A percentile compares a stretch with the other conserved stretches of the same genome.
Evolutionary conservation across 75 land plant genomes (phyloP).

Genomic region (Selaginella tamariscina): DNA sequence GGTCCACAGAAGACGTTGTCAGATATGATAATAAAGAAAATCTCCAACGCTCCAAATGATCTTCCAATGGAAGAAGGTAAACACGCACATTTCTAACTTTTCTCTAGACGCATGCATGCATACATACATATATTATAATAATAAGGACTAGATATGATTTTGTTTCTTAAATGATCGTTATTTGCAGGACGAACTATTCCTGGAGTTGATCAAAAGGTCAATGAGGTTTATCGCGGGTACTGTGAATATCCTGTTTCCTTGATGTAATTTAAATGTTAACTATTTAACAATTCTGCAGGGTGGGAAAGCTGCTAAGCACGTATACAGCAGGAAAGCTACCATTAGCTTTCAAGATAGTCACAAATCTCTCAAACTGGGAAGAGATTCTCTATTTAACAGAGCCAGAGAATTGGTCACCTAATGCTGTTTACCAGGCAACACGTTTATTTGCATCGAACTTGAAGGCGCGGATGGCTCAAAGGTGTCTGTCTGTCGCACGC

Average conservation of each 20-base stretch:
- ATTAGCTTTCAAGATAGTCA: constrained; percentile 77
- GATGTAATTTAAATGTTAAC: too few species aligned
- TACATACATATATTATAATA: neutral
- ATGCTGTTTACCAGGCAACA: constrained; percentile 87
- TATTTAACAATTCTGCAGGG: constrained; percentile 27
- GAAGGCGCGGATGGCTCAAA: constrained; percentile 58
- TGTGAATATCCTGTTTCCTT: neutral
- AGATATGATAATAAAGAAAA: constrained; percentile 59
- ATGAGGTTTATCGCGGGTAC: constrained; percentile 78
- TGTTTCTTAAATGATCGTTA: too few species aligned
- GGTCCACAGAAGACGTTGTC: constrained; percentile 68
- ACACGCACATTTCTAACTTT: too few species aligned
- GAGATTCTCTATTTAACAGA: constrained; percentile 76
- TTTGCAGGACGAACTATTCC: constrained; percentile 37
- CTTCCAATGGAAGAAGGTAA: neutral
- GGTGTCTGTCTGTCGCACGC: too few species aligned
- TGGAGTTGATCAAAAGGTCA: constrained; percentile 46
- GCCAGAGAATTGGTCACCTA: constrained; percentile 93
- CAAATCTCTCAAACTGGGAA: constrained; percentile 61
- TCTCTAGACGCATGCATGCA: neutral
- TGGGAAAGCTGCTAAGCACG: constrained; percentile 58
- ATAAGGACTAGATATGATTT: too few species aligned
- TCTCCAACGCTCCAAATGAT: constrained; percentile 25
- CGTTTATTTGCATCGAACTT: constrained; percentile 86
- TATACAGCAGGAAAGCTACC: constrained; percentile 85